Base-by-base conservation (phyloP, 176 grass and related monocot genomes). In the Carex kokanica region DNA sequence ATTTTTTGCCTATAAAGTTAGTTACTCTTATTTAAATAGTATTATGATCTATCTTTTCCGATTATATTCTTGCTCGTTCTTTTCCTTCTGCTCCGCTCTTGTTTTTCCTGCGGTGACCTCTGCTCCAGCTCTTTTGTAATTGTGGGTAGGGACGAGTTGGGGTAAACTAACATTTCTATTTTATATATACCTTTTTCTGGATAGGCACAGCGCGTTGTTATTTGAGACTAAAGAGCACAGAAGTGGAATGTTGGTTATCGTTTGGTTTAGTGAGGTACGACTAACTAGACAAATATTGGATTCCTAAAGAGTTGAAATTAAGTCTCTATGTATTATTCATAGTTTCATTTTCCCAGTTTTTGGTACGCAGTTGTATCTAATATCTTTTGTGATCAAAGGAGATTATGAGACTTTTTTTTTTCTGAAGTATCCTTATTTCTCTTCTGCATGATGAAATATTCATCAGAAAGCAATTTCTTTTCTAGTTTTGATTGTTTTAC, bases 201-300 rank as follows among this genome's bases (percentile, higher is more conserved):
- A 74, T 47, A 21, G 40, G 40, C 43, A 49, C 47, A 52, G 40
- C 20, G 43, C 43, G 10, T 74, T 74, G 10, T 74, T 74, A 74
- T 74, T 74, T 74, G 43, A 74, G 21, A 52, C 43, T 51, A 74
- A 52, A 52, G 43, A 74, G 7, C 9, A 24, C 18, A 51, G n/a
- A 49, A 73, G 49, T 41, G 43, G 5, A 52, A 74, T 74, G 43
- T 77, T 77, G 47, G 73, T 55, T 54, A 54, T 54, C 49, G 49
- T 77, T 77, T 77, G 73, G 73, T 77, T 77, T 77, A 54, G 73
- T 77, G 73, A 9, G 73, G 73, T 77, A 54, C 49, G 49, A 77
- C 73, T 77, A 77, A 77, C 72, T 54, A 9, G 2, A 31, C 45
- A 55, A 49, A 77, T 77, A 51, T 31, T 77, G 13, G n/a, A 55